Base-by-base conservation (phyloP, 2,329 filamentous ascomycete species). In the Arthroderma sp. region DNA sequence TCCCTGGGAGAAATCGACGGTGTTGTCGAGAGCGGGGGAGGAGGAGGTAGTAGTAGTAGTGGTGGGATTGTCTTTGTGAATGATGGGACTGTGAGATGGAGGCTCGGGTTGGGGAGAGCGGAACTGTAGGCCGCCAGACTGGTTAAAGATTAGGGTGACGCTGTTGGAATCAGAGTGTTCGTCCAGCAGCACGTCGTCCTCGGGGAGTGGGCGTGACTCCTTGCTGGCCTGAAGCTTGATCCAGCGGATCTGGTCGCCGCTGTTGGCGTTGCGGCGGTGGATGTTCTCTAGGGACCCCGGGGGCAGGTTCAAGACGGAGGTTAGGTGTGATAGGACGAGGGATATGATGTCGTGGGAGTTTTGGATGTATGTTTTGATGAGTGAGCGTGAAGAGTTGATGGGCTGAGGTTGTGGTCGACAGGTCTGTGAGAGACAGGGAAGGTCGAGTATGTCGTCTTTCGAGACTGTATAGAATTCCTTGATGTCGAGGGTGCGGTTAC, bases 401-500 rank as follows among this genome's bases (percentile, higher is more conserved):
- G 53, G 19, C 15, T 25, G 41, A 28, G 59, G 59, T 17, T 60
- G 56, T 11, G 59, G 56, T 11, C 19, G 51, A 31, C 31, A 31
- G 4, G 35, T n/a, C n/a, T 19, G 44, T 17, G 28, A 33, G 4
- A 39, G 44, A 38, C 59, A 54, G 6, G 44, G 38, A 41, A 54
- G 21, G 28, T 41, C 53, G 15, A 60, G 23, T n/a, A 58, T 56
- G n/a, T 60, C 59, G 33, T 60, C 59, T 39, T 60, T 60, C 17
- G 59, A 60, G 51, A 60, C 49, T 17, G 56, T 52, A 17, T 60
- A 60, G 49, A 60, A 59, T 38, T 60, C 59, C 41, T 58, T 60
- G 31, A 59, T 11, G 47, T 60, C 59, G n/a, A 44, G 28, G 21
- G 56, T 58, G 11, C 58, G 58, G 54, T 59, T 59, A 5, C 28